Evolutionary conservation across 176 grass and related monocot genomes (phyloP).

Genomic region (Chrysopogon serrulatus): DNA sequence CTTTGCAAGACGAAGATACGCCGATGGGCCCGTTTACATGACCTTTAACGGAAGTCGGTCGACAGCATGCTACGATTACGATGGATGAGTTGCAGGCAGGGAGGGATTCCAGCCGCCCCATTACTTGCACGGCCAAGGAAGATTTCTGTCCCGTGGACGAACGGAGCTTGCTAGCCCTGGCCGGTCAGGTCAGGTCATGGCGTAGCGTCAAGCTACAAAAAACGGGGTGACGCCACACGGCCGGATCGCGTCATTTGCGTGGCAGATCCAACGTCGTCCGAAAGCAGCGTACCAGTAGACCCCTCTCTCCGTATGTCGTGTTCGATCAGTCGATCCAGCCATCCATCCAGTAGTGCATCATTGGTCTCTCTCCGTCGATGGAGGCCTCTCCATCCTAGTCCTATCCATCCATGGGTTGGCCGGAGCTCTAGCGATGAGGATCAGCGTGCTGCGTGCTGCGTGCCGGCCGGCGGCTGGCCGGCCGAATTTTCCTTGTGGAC

Average conservation of each 20-base stretch:
- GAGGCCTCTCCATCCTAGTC: no score
- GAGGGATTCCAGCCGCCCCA: conserved; percentile 8
- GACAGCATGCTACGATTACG: background rate
- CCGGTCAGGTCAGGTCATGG: background rate
- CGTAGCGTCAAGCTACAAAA: conserved; percentile 29
- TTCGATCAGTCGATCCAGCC: background rate
- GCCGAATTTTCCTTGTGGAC: conserved; percentile 21
- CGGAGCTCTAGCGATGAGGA: background rate
- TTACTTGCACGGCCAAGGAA: conserved; percentile 18
- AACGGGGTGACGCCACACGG: background rate
- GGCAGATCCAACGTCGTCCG: background rate
- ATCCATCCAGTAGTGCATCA: background rate
- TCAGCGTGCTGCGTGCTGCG: background rate
- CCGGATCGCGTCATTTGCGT: conserved; percentile 20
- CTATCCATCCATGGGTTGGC: background rate
- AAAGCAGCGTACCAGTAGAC: background rate
- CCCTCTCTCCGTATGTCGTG: background rate
- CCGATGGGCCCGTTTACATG: background rate
- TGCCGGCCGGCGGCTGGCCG: background rate
- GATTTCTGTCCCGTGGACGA: background rate
- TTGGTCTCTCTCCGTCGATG: background rate
- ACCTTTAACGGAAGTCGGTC: background rate
- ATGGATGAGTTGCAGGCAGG: background rate
- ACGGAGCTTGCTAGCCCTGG: background rate
- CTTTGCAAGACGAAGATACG: background rate